These are phyloP conservation scores for Sclerotinia spermophila DNA, from an alignment of 2,329 filamentous ascomycete species.

Conservation along the genomic window DNA sequence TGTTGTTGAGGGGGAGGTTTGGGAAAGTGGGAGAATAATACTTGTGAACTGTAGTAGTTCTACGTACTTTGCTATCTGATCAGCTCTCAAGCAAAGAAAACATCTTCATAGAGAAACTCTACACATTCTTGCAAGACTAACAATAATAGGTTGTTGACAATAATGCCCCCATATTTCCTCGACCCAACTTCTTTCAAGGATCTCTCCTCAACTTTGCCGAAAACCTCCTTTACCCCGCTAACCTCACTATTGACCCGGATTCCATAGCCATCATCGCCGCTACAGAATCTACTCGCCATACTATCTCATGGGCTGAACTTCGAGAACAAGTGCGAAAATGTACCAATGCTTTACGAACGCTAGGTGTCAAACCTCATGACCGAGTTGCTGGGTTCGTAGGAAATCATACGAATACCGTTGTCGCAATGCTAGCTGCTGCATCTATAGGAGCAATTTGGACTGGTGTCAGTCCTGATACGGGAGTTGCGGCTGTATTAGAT, in stretches of 20 bases:
- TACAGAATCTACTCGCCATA: slow-evolving; percentile 62
- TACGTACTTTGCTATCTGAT: not conserved
- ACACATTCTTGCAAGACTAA: slow-evolving; percentile 3
- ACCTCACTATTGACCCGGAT: slow-evolving; percentile 52
- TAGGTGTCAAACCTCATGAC: slow-evolving; percentile 56
- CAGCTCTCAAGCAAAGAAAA: not conserved
- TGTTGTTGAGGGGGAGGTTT: not conserved
- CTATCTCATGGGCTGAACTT: slow-evolving; percentile 73
- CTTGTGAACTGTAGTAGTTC: not conserved
- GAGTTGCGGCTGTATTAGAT: slow-evolving; percentile 86
- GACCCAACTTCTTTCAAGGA: slow-evolving; percentile 79
- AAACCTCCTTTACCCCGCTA: slow-evolving; percentile 79
- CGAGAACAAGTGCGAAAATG: slow-evolving; percentile 73
- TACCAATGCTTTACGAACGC: slow-evolving; percentile 63
- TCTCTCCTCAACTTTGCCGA: slow-evolving; percentile 88
- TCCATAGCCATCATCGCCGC: slow-evolving; percentile 72
- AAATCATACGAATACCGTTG: slow-evolving; percentile 82
- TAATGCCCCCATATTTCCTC: slow-evolving; percentile 73
- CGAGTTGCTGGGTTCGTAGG: slow-evolving; percentile 74
- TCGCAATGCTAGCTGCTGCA: slow-evolving; percentile 82
- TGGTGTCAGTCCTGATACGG: slow-evolving; percentile 86
- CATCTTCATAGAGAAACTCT: not conserved
- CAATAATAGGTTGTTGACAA: slow-evolving; percentile 60
- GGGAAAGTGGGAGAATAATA: not conserved
- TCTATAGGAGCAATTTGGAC: slow-evolving; percentile 89